Evolutionary conservation across 1,284 basidiomycete genomes (phyloP).

Genomic region (Microbotryomycetes sp.): DNA sequence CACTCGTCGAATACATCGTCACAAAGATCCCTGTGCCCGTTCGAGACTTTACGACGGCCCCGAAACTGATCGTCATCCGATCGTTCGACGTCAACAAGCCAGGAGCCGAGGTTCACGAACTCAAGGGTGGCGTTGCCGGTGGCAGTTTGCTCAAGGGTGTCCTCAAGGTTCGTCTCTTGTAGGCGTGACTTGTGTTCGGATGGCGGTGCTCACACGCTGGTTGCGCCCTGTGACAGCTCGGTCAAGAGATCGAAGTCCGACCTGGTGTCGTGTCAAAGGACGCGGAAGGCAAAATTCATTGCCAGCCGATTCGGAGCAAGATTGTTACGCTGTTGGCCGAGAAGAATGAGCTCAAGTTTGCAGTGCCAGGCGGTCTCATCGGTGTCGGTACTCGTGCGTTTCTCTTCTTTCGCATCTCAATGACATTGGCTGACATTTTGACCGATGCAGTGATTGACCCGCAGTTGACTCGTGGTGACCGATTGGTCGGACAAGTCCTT

Average conservation of each 20-base stretch:
- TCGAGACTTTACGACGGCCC: constrained; percentile 85
- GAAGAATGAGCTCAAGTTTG: constrained; percentile 88
- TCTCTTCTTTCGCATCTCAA: not conserved
- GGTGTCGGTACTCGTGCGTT: constrained; percentile 80
- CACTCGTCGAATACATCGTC: constrained; percentile 98
- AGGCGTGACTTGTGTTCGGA: not conserved
- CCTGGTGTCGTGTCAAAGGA: constrained; percentile 98
- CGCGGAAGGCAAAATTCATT: constrained; percentile 77
- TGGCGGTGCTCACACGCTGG: not conserved
- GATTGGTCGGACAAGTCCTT: constrained; percentile 91
- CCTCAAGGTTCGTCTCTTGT: constrained; percentile 51
- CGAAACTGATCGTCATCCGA: constrained; percentile 89
- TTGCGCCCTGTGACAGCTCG: constrained; percentile 47
- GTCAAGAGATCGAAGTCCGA: constrained; percentile 92
- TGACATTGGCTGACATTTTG: not conserved
- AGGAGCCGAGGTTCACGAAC: constrained; percentile 89
- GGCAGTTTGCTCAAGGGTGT: constrained; percentile 92
- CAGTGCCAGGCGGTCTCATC: constrained; percentile 94
- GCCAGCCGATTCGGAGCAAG: constrained; percentile 85
- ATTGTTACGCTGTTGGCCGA: constrained; percentile 91
- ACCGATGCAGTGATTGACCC: constrained; percentile 47
- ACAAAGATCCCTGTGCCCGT: constrained; percentile 90
- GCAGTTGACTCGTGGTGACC: constrained; percentile 91
- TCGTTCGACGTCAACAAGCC: constrained; percentile 99
- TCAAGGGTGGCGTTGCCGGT: constrained; percentile 97